Evolutionary conservation across 805 yeast species (phyloP).

Genomic region (Cyberlindnera xishuangbannaensis): DNA sequence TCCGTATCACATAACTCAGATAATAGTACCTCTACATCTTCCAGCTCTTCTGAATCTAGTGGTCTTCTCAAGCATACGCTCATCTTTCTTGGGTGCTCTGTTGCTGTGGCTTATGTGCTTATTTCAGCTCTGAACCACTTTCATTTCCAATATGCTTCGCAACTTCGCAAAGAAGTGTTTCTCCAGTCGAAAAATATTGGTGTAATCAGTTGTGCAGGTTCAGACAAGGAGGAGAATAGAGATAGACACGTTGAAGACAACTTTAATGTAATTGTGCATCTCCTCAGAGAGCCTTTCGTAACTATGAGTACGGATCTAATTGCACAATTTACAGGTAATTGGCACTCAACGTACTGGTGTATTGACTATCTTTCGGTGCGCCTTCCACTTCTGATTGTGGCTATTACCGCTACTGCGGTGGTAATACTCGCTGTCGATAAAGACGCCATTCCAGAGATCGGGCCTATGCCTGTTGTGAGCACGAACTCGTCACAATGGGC

Average conservation of each 20-base stretch:
- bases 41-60: too few relatives aligned
- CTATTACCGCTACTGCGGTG: conserved; percentile 2
- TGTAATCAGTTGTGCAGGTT: background rate
- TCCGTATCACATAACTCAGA: background rate
- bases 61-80: background rate
- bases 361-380: conserved; percentile 4
- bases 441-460: background rate
- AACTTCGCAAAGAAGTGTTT: conserved; percentile 3
- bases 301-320: conserved; percentile 7
- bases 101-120: conserved; percentile 4
- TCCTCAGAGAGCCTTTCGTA: conserved; percentile 2
- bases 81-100: conserved; percentile 6
- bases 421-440: conserved; percentile 1
- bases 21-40: too few relatives aligned
- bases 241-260: too few relatives aligned
- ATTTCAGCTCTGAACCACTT: conserved; percentile 5
- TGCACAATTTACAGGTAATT: background rate
- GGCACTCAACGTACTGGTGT: conserved; percentile 7
- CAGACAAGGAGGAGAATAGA: background rate
- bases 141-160: conserved; percentile 9
- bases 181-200: too few relatives aligned
- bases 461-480: background rate
- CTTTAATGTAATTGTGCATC: conserved; percentile 4
- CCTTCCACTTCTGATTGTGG: conserved; percentile 3
- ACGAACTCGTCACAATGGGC: background rate